phyloP scores from a whole-genome alignment of 352 stramenopile genomes.

The Phytophthora brassicae region DNA sequence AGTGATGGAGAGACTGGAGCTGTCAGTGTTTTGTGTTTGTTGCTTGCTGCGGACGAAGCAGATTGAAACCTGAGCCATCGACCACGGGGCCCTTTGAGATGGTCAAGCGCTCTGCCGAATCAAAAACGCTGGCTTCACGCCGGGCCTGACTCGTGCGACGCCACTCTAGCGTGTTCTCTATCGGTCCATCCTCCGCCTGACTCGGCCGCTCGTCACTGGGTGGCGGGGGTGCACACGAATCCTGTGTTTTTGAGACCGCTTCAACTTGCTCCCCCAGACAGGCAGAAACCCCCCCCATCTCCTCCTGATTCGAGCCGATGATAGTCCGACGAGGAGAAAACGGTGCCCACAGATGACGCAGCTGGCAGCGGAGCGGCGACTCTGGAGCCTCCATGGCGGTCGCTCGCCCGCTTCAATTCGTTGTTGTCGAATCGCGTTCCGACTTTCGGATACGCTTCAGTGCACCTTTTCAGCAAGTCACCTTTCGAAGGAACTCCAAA shows the following conservation, averaged over 20 bases:
- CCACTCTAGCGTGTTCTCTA: conserved; percentile 33
- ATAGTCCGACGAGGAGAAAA: not conserved
- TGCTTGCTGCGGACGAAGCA: conserved; percentile 21
- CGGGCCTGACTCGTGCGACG: conserved; percentile 14
- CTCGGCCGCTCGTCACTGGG: conserved; percentile 22
- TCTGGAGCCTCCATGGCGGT: no score
- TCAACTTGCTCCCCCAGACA: conserved; percentile 18
- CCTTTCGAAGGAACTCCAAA: no score
- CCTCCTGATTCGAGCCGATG: not conserved
- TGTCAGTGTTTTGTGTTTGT: conserved; percentile 14
- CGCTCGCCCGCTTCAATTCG: conserved; percentile 8
- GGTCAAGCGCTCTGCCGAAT: conserved; percentile 8
- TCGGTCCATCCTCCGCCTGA: conserved; percentile 11
- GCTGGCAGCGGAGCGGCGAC: conserved; percentile 2
- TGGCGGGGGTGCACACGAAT: conserved; percentile 28
- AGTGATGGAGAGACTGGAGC: not conserved
- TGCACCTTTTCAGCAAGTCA: no score
- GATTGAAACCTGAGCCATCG: conserved; percentile 38
- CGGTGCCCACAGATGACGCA: no score
- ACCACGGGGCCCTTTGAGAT: conserved; percentile 1
- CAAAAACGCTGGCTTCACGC: conserved; percentile 25
- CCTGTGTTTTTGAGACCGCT: conserved; percentile 19
- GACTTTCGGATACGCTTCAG: not conserved
- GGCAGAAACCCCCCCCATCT: no score
- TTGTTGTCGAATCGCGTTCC: conserved; percentile 15